A percentile compares a stretch with the other conserved stretches of the same genome.
Evolutionary conservation across 2,329 filamentous ascomycete genomes (phyloP).

Genomic region (Triangularia verruculosa): DNA sequence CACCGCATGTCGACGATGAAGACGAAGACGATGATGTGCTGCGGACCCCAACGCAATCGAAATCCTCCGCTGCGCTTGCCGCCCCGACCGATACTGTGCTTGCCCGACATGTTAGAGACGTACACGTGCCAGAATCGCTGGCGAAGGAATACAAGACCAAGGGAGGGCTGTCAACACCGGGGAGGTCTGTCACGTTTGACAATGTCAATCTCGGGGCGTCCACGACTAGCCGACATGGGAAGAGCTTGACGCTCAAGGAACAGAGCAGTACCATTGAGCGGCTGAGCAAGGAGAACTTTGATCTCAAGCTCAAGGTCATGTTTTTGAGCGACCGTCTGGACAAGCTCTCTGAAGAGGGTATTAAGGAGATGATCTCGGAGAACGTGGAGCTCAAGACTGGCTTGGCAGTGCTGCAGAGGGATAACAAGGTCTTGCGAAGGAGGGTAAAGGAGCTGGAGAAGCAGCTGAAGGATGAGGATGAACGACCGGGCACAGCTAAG

Average conservation of each 20-base stretch:
- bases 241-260: constrained; percentile 86
- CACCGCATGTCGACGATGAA: neutral
- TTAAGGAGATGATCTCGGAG: constrained; percentile 97
- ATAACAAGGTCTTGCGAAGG: constrained; percentile 78
- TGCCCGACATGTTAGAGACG: constrained; percentile 81
- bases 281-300: constrained; percentile 96
- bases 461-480: constrained; percentile 65
- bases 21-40: constrained; percentile 46
- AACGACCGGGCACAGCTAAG: constrained; percentile 57
- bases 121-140: constrained; percentile 85
- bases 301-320: constrained; percentile 95
- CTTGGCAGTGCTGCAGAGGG: constrained; percentile 82
- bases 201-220: constrained; percentile 48
- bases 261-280: constrained; percentile 97
- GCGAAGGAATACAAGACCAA: constrained; percentile 82
- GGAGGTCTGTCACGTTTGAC: constrained; percentile 53
- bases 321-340: constrained; percentile 92
- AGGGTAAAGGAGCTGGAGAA: constrained; percentile 85
- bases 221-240: constrained; percentile 44
- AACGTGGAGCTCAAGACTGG: constrained; percentile 94
- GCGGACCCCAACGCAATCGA: constrained; percentile 67
- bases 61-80: constrained; percentile 42
- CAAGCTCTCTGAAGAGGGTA: constrained; percentile 89
- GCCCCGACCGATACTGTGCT: constrained; percentile 85
- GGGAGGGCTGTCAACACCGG: constrained; percentile 60